Evolutionary conservation across 208 protist species (phyloP).

Genomic region (Trypanosoma vivax): DNA sequence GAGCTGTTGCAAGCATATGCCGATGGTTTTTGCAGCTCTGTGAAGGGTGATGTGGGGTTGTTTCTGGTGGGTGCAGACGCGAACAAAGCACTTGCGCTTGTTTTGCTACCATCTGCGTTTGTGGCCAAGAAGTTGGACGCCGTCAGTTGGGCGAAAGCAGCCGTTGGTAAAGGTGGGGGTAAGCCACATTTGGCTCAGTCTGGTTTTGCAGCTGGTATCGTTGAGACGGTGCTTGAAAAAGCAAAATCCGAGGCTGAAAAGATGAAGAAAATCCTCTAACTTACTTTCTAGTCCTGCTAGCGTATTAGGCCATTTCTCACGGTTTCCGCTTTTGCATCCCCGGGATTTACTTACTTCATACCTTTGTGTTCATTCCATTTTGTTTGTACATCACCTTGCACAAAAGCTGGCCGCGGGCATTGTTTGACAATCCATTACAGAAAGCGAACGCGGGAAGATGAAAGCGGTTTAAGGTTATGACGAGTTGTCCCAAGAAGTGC

Average conservation of each 20-base stretch:
- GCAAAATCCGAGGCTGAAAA: constrained; percentile 52
- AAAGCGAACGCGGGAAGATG: too few relatives aligned
- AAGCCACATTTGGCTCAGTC: constrained; percentile 87
- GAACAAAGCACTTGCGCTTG: constrained; percentile 65
- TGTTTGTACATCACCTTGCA: too few relatives aligned
- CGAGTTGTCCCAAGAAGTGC: too few relatives aligned
- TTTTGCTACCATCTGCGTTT: constrained; percentile 53
- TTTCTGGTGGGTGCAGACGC: constrained; percentile 72
- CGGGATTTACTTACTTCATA: neutral
- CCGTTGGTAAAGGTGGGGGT: constrained; percentile 86
- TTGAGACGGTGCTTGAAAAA: constrained; percentile 38
- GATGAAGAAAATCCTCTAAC: constrained; percentile 42
- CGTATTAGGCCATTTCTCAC: neutral
- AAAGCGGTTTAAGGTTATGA: too few relatives aligned
- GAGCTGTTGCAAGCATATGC: constrained; percentile 78
- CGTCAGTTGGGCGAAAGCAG: constrained; percentile 74
- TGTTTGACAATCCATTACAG: too few relatives aligned
- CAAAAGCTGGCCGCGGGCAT: too few relatives aligned
- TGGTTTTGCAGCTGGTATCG: constrained; percentile 49
- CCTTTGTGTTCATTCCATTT: too few relatives aligned
- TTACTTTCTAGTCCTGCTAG: neutral
- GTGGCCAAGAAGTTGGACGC: constrained; percentile 81
- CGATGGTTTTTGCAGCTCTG: constrained; percentile 59
- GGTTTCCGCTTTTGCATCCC: constrained; percentile 4
- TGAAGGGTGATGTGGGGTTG: constrained; percentile 53